phyloP scores from a whole-genome alignment of 208 protist species.

The Acanthamoeba polyphaga region DNA sequence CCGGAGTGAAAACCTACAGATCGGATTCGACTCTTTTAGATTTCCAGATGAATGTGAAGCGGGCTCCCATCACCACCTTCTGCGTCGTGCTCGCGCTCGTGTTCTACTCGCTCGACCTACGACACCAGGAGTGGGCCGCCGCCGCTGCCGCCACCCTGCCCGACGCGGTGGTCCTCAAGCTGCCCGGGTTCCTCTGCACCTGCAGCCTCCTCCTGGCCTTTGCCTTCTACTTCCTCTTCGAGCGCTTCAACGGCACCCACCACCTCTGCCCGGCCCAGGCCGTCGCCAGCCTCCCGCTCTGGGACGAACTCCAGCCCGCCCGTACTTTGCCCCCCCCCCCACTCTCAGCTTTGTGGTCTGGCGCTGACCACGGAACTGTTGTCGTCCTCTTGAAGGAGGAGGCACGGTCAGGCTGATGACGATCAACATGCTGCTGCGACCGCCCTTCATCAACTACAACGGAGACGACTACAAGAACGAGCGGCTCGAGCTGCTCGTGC shows the following conservation, averaged over 20 bases:
- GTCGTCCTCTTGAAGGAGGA: neutral
- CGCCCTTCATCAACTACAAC: constrained; percentile 72
- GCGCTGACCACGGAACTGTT: neutral
- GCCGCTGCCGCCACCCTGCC: neutral
- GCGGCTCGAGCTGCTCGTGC: constrained; percentile 22
- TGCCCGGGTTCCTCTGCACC: neutral
- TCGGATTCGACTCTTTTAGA: too few relatives aligned
- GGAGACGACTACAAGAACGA: constrained; percentile 69
- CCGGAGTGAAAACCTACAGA: neutral
- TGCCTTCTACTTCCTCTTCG: neutral
- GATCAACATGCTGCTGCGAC: constrained; percentile 65
- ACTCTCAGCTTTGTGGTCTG: too few relatives aligned
- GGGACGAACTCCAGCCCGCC: neutral
- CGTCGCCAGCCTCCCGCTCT: constrained; percentile 1
- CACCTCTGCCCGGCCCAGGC: neutral
- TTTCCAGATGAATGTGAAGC: neutral
- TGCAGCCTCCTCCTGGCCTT: constrained; percentile 3
- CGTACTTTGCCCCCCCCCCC: neutral
- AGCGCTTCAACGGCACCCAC: constrained; percentile 21
- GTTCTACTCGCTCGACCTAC: constrained; percentile 22
- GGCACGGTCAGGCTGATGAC: constrained; percentile 23
- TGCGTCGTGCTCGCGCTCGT: neutral
- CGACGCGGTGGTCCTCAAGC: neutral
- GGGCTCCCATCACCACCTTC: constrained; percentile 15
- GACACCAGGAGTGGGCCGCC: neutral